Conservation (phyloP, 176 grass and related monocot genomes). For the Aechmea fasciata region DNA sequence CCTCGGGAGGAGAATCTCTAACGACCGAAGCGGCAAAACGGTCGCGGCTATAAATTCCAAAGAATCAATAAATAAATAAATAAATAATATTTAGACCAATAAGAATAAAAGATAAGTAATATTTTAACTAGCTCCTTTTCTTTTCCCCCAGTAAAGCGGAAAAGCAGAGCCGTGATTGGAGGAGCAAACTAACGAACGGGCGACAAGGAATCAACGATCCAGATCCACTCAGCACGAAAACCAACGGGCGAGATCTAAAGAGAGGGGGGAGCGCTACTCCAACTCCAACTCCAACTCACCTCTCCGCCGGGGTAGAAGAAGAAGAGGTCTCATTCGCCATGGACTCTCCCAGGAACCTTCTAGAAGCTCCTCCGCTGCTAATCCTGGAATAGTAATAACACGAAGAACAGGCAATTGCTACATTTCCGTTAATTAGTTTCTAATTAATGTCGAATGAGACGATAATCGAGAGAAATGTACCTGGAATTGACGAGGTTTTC, state of each 20-base stretch:
- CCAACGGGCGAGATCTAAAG: not conserved
- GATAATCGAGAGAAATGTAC: constrained; percentile 16
- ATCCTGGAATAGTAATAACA: constrained; percentile 15
- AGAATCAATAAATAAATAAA: not conserved
- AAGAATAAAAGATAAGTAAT: not conserved
- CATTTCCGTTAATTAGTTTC: not conserved
- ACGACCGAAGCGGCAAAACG: not conserved
- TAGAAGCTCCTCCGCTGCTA: not conserved
- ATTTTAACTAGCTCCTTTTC: not conserved
- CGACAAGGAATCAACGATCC: not conserved
- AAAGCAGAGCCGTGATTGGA: not conserved
- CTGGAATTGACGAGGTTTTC: constrained; percentile 10
- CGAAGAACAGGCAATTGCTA: not conserved
- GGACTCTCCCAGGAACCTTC: constrained; percentile 16
- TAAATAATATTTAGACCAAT: not conserved
- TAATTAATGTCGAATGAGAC: not conserved
- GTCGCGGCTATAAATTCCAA: constrained; percentile 2
- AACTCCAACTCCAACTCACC: not conserved
- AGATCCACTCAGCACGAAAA: not conserved
- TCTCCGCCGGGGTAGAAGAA: not conserved
- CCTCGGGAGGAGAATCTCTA: constrained; percentile 23
- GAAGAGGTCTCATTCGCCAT: constrained; percentile 13
- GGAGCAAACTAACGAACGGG: not conserved
- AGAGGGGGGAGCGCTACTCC: not conserved
- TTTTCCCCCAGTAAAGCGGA: not conserved